phyloP scores from a whole-genome alignment of 2,329 filamentous ascomycete species.

The Monosporascus sp. region DNA sequence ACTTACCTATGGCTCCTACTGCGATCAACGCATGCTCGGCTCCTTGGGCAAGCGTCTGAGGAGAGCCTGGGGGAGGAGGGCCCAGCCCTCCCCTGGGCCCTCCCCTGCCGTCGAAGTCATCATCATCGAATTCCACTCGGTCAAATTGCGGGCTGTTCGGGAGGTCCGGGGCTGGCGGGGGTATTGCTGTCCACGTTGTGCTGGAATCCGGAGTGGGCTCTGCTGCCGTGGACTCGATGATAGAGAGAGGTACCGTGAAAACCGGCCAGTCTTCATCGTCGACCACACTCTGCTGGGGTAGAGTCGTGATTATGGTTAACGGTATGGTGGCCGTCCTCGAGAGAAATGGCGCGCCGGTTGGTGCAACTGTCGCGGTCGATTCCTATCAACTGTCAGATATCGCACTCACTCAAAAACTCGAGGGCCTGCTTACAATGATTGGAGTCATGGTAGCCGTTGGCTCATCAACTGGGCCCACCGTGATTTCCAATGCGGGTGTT shows the following conservation, averaged over 20 bases:
- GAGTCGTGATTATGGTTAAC: neutral
- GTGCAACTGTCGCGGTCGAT: neutral
- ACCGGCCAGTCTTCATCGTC: neutral
- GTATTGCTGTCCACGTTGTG: neutral
- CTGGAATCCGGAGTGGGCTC: neutral
- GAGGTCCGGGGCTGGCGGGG: neutral
- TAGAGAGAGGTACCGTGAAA: neutral
- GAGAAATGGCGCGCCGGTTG: neutral
- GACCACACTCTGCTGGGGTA: neutral
- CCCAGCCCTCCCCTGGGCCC: neutral
- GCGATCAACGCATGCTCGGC: conserved; percentile 30
- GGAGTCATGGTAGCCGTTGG: neutral
- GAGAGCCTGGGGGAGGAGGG: neutral
- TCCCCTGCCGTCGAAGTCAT: neutral
- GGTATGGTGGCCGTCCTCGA: neutral
- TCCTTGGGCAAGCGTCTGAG: conserved; percentile 17
- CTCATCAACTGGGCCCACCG: neutral
- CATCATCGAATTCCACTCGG: neutral
- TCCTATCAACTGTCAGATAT: neutral
- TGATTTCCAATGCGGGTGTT: neutral
- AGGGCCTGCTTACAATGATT: neutral
- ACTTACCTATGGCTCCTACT: conserved; percentile 29
- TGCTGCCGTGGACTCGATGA: neutral
- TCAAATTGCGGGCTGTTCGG: neutral
- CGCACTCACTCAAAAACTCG: no score